A percentile compares a stretch with the other conserved stretches of the same genome.
These are phyloP conservation scores for Tetracentron sinense DNA, from an alignment of 164 flowering plant species.

Conservation along the genomic window DNA sequence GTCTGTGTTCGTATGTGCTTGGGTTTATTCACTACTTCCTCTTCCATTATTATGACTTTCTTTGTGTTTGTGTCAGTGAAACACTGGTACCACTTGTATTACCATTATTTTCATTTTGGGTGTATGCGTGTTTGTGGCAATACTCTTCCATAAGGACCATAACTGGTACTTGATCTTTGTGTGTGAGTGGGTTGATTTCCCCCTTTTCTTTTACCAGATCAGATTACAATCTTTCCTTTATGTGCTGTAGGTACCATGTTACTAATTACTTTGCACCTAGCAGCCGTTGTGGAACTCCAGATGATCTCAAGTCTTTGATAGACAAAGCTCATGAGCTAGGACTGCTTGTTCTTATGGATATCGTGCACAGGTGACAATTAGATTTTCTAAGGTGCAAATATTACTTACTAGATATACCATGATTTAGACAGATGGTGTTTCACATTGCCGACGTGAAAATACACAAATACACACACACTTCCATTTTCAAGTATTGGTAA, in stretches of 20 bases:
- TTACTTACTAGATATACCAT: too few relatives aligned
- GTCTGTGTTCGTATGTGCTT: neutral
- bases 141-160: too few relatives aligned
- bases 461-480: too few relatives aligned
- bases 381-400: neutral
- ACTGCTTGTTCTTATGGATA: conserved; percentile 95
- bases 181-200: neutral
- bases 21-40: neutral
- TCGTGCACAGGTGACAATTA: conserved; percentile 83
- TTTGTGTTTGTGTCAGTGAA: neutral
- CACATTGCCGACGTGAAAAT: too few relatives aligned
- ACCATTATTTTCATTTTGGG: neutral
- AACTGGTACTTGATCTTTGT: neutral
- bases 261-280: conserved; percentile 98
- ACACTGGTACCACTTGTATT: neutral
- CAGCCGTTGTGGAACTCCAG: conserved; percentile 98
- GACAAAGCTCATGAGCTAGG: conserved; percentile 98
- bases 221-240: conserved; percentile 5
- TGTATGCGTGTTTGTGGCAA: neutral
- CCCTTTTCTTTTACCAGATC: neutral
- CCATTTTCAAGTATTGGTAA: too few relatives aligned
- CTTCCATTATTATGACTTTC: neutral
- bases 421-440: too few relatives aligned
- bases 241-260: conserved; percentile 79
- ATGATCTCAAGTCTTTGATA: conserved; percentile 92